A percentile compares a stretch with the other conserved stretches of the same genome.
Conservation (phyloP, 148 eudicot species). For the Pouteria glomerata region DNA sequence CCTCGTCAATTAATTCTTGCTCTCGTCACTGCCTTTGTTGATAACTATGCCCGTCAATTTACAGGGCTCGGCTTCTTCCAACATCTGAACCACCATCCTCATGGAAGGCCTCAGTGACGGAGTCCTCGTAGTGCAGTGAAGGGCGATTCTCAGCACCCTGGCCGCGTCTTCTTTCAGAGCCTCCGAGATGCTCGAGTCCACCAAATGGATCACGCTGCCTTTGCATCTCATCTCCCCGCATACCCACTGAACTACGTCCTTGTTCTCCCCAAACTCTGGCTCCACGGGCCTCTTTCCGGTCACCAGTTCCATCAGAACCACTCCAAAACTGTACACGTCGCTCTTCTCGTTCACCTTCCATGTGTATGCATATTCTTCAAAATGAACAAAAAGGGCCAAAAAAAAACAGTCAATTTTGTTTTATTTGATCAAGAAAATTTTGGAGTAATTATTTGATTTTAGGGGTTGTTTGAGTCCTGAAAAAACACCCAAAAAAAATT, state of each 20-base stretch:
- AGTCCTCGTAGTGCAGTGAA: conserved; percentile 28
- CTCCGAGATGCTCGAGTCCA: conserved; percentile 25
- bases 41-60: conserved; percentile 12
- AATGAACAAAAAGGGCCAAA: conserved; percentile 2
- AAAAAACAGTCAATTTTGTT: neutral
- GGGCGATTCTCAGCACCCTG: conserved; percentile 24
- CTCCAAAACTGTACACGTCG: conserved; percentile 42
- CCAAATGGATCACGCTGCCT: conserved; percentile 12
- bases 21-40: neutral
- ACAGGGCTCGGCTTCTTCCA: conserved; percentile 33
- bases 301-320: conserved; percentile 39
- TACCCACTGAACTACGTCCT: conserved; percentile 34
- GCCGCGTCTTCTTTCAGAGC: conserved; percentile 18
- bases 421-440: too few species aligned
- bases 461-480: too few species aligned
- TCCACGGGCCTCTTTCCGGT: conserved; percentile 37
- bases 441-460: too few species aligned
- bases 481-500: too few species aligned
- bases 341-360: conserved; percentile 35
- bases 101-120: conserved; percentile 33
- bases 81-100: conserved; percentile 42
- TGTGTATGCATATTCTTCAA: conserved; percentile 35
- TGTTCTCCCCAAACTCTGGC: conserved; percentile 31
- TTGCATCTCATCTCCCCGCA: conserved; percentile 13
- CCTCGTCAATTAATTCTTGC: too few species aligned